Base-by-base conservation (phyloP, 2,329 filamentous ascomycete genomes). In the Colletotrichum sp. region DNA sequence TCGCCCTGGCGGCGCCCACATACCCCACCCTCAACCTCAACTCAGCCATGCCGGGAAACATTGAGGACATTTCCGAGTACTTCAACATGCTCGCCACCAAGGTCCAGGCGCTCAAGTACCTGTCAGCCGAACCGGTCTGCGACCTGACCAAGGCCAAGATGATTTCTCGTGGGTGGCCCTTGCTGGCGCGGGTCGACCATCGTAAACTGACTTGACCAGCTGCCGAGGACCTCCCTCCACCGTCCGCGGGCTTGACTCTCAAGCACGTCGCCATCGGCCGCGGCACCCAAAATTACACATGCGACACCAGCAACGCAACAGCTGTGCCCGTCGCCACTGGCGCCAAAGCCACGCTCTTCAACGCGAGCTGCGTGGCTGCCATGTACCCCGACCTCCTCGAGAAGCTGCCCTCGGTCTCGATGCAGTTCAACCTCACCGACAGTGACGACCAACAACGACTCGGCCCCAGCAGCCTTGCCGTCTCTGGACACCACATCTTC, bases 201-300 rank as follows among this genome's bases (percentile, higher is more conserved):
- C 26, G 4, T 30, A 26, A 26, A 79, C 81, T 82, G 79, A 84
- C 78, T 76, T 81, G 18, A 82, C 34, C 83, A 88, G 91, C 88
- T 78, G 87, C 92, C 61, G 87, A 88, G 8, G 86, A 90, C 18
- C 89, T 98, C 8, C 92, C 94, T 16, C 78, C 88, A 9, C 92
- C 92, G 16, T 86, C 91, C 1, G 79, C 87, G 8, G 94, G 93
- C 72, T 87, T 95, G 34, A 87, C 82, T 5, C 88, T 98, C 67
- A 90, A 92, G 82, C 95, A 98, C 85, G 94, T 98, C 71, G 95
- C 94, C 82, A 88, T 98, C 77, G 96, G 96, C 80, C 93, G 95
- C 60, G 96, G 96, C 76, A 97, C 94, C 9, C 93, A 98, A 87
- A 98, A 98, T 90, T 99, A 98, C 88, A 98, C 95, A 67, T 98